Conservation (phyloP, 768 basidiomycete species). For the Tricholoma sp. region DNA sequence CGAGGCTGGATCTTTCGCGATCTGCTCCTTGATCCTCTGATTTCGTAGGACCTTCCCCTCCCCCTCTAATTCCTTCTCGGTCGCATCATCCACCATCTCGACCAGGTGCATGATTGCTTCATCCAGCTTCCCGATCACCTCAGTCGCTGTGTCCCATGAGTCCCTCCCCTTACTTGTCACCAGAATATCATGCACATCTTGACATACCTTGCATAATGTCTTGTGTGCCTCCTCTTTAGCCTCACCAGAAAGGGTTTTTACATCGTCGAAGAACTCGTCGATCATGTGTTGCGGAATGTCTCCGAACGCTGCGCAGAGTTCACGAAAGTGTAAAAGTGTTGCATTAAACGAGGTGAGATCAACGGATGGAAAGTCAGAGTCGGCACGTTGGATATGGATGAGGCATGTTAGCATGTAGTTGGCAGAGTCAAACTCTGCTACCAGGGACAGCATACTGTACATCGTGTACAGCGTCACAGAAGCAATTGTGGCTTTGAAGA, state of each 20-base stretch:
- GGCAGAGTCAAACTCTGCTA: constrained; percentile 24
- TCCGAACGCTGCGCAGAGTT: constrained; percentile 21
- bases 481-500: constrained; percentile 6
- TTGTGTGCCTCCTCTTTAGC: constrained; percentile 20
- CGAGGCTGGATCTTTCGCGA: constrained; percentile 14
- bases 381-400: constrained; percentile 25
- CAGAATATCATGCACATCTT: constrained; percentile 26
- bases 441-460: constrained; percentile 17
- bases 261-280: constrained; percentile 8
- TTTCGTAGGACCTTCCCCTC: constrained; percentile 21
- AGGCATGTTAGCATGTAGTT: constrained; percentile 24
- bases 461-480: constrained; percentile 4
- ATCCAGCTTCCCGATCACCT: constrained; percentile 14
- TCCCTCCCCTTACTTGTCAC: constrained; percentile 14
- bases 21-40: constrained; percentile 22
- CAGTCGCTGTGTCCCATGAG: constrained; percentile 17
- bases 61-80: constrained; percentile 15
- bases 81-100: constrained; percentile 19
- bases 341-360: constrained; percentile 22
- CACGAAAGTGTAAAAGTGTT: constrained; percentile 21
- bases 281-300: constrained; percentile 17
- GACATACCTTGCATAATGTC: constrained; percentile 20
- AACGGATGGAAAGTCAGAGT: constrained; percentile 20
- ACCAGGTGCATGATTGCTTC: constrained; percentile 19
- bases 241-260: constrained; percentile 8